These are phyloP conservation scores for Tolypocladium tropicale DNA, from an alignment of 2,329 filamentous ascomycete genomes.

Conservation along the genomic window DNA sequence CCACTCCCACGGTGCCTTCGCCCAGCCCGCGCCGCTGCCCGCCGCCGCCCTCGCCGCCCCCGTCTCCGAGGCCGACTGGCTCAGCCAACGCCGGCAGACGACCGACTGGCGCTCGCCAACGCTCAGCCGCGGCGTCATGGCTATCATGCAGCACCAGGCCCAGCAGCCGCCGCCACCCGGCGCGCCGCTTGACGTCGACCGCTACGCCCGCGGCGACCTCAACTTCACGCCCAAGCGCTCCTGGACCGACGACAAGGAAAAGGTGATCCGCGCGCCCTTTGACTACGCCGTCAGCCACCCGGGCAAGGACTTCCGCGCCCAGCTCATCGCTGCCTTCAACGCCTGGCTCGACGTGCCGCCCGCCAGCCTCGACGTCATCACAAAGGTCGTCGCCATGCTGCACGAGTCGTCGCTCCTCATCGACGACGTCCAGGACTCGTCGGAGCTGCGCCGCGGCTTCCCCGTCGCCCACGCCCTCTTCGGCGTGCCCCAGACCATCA, in stretches of 20 bases:
- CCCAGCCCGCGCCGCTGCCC: conserved; percentile 5
- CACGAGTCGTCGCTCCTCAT: conserved; percentile 77
- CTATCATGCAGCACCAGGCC: conserved; percentile 21
- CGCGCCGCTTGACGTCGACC: conserved; percentile 33
- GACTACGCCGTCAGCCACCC: conserved; percentile 72
- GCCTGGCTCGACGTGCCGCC: conserved; percentile 66
- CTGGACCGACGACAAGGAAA: conserved; percentile 69
- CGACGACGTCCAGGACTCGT: conserved; percentile 82
- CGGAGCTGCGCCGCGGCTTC: conserved; percentile 63
- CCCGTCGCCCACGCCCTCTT: conserved; percentile 81
- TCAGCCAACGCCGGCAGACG: conserved; percentile 25
- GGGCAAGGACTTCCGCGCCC: conserved; percentile 75
- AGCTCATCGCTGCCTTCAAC: conserved; percentile 75
- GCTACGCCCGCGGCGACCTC: conserved; percentile 45
- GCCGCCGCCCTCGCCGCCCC: conserved; percentile 34
- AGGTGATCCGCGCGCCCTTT: conserved; percentile 66
- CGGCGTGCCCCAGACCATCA: conserved; percentile 80
- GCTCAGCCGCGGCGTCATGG: conserved; percentile 1
- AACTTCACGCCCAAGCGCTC: conserved; percentile 38
- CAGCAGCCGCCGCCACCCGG: conserved; percentile 17
- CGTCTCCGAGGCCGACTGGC: conserved; percentile 53
- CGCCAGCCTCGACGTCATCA: conserved; percentile 62
- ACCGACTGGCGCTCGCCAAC: conserved; percentile 2
- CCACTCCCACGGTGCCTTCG: conserved; percentile 4
- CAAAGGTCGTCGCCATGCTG: conserved; percentile 71